phyloP scores from a whole-genome alignment of 2,329 filamentous ascomycete genomes.

The Mycosphaerella sp. region DNA sequence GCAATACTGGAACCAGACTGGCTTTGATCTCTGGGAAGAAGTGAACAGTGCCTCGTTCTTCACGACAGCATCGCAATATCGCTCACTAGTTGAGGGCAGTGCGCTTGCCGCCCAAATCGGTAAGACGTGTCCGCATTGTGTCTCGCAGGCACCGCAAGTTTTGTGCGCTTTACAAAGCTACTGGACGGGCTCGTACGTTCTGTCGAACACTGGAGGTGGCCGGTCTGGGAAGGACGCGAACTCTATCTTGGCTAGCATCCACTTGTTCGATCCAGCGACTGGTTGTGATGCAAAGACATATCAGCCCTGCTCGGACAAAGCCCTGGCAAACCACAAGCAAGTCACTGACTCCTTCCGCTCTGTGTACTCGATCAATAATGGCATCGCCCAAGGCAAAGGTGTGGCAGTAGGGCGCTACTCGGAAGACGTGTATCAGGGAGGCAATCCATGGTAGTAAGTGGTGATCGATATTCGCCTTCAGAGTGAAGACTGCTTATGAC shows the following conservation, averaged over 20 bases:
- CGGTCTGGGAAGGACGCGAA: conserved; percentile 68
- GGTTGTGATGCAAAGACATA: conserved; percentile 66
- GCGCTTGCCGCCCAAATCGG: conserved; percentile 60
- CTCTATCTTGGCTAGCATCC: conserved; percentile 51
- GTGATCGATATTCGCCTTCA: neutral
- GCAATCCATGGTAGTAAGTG: conserved; percentile 62
- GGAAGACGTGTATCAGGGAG: conserved; percentile 64
- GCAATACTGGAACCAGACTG: conserved; percentile 57
- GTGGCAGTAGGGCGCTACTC: conserved; percentile 42
- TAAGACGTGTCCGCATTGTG: conserved; percentile 55
- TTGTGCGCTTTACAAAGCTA: conserved; percentile 69
- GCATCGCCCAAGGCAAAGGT: conserved; percentile 54
- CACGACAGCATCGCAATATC: conserved; percentile 63
- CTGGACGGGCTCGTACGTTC: conserved; percentile 61
- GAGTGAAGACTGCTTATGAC: neutral
- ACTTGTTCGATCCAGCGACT: conserved; percentile 58
- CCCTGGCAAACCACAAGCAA: conserved; percentile 67
- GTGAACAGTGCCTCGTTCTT: conserved; percentile 73
- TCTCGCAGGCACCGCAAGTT: conserved; percentile 60
- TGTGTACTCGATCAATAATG: conserved; percentile 63
- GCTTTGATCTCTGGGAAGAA: conserved; percentile 81
- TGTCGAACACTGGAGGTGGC: conserved; percentile 61
- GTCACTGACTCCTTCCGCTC: conserved; percentile 69
- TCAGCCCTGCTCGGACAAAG: conserved; percentile 61
- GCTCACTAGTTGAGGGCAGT: conserved; percentile 58